phyloP scores from a whole-genome alignment of 2,329 filamentous ascomycete genomes.

The Xylaria sp. region DNA sequence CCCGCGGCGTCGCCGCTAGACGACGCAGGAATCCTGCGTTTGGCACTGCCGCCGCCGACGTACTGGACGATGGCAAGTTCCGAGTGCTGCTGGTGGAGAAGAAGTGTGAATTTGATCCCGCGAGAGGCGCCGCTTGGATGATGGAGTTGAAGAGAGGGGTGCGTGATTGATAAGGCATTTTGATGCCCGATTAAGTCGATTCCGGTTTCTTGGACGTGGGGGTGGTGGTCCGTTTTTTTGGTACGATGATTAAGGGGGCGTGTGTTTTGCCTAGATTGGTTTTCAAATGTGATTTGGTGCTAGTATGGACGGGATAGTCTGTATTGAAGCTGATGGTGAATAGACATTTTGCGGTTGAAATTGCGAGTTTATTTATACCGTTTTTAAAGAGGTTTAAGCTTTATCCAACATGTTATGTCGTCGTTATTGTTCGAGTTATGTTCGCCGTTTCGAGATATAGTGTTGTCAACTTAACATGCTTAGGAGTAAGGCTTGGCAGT shows the following conservation, averaged over 20 bases:
- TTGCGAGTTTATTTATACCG: conserved; percentile 9
- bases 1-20: conserved; percentile 20
- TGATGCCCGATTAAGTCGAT: neutral
- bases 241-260: neutral
- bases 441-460: neutral
- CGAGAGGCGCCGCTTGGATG: neutral
- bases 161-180: conserved; percentile 11
- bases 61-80: neutral
- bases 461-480: conserved; percentile 25
- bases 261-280: no score
- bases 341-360: neutral
- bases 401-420: neutral
- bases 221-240: neutral
- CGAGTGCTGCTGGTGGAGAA: conserved; percentile 8
- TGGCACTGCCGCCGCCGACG: neutral
- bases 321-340: conserved; percentile 1
- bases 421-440: conserved; percentile 5
- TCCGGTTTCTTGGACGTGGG: neutral
- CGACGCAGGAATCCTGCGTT: conserved; percentile 14
- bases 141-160: conserved; percentile 8
- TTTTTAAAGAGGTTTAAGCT: neutral
- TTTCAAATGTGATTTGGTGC: neutral
- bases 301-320: no score
- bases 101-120: neutral
- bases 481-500: conserved; percentile 30